These are phyloP conservation scores for Coprinopsis marcescibilis DNA, from an alignment of 768 basidiomycete genomes.

Conservation along the genomic window DNA sequence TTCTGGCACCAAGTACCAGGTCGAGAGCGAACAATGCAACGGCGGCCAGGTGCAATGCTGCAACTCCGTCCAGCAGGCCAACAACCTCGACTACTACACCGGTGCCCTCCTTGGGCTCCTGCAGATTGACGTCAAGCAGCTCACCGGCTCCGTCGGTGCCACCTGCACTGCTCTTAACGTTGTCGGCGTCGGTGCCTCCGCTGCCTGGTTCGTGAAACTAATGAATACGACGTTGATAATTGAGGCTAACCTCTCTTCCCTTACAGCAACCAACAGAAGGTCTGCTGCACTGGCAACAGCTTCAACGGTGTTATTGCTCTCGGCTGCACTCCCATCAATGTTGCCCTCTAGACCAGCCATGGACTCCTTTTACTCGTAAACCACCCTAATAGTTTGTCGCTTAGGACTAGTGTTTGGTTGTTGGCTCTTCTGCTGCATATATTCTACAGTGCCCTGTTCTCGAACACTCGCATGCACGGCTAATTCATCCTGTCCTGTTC, in stretches of 20 bases:
- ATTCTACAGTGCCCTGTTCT: too few relatives aligned
- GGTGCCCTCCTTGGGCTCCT: slow-evolving; percentile 10
- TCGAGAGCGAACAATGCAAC: slow-evolving; percentile 8
- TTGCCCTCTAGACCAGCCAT: slow-evolving; percentile 16
- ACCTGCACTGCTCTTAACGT: slow-evolving; percentile 20
- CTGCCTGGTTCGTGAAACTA: slow-evolving; percentile 13
- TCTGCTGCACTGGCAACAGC: slow-evolving; percentile 21
- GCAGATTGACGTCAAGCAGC: slow-evolving; percentile 2
- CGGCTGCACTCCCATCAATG: slow-evolving; percentile 25
- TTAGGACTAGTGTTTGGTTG: too few relatives aligned
- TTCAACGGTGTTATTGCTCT: slow-evolving; percentile 22
- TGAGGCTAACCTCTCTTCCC: background rate
- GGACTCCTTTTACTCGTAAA: background rate
- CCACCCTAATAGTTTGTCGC: background rate
- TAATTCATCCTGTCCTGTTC: too few relatives aligned
- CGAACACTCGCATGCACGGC: too few relatives aligned
- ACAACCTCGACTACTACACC: background rate
- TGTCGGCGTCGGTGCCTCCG: slow-evolving; percentile 16
- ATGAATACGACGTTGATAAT: background rate
- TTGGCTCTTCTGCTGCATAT: too few relatives aligned
- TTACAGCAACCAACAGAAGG: slow-evolving; percentile 15
- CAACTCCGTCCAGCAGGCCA: background rate
- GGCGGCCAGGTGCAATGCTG: slow-evolving; percentile 8
- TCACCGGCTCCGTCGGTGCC: slow-evolving; percentile 17
- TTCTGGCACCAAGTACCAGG: background rate